Evolutionary conservation across 2,329 filamentous ascomycete species (phyloP), one percentile per base, ranked within the genome.

Genomic region (Xylaria sp.): DNA sequence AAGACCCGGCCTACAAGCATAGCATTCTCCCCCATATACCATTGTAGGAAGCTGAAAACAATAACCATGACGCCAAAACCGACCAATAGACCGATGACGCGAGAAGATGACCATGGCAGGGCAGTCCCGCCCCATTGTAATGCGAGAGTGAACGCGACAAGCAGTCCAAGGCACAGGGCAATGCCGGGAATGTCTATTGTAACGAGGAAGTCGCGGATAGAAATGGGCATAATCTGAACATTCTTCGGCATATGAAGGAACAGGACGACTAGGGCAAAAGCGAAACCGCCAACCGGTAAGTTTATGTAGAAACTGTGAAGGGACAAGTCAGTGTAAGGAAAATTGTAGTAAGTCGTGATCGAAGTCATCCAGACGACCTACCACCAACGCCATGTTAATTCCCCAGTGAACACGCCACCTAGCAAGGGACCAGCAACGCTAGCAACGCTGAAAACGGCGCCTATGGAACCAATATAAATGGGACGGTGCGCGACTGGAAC

Each of bases 311-410:
- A 37, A 12, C 8, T 11, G 35, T 11, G 35, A 37, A 37, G 8
- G 14, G 35, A 6, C 8, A 12, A 9, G 35, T 9, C 35, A 14
- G 35, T 12, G 8, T 12, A 15, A 37, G 38, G 38, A 8, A 42
- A 17, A 42, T 64, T 65, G 25, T 14, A 35, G 19, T 43, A 42
- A 31, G 37, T n/a, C n/a, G n/a, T n/a, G n/a, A n/a, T n/a, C n/a
- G n/a, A n/a, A n/a, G n/a, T n/a, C n/a, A n/a, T n/a, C n/a, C n/a
- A n/a, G n/a, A n/a, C n/a, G n/a, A n/a, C n/a, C n/a, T n/a, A 60
- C 19, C 72, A 73, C 74, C 75, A 74, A 12, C 75, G 42, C 81
- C 72, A 71, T 11, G 65, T 67, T 53, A 72, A 59, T 17, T 71
- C 60, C 28, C 69, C 65, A 0, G 73, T 74, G 17, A 76, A 74